phyloP scores from a whole-genome alignment of 2,329 filamentous ascomycete genomes.

The Pezicula radicicola region DNA sequence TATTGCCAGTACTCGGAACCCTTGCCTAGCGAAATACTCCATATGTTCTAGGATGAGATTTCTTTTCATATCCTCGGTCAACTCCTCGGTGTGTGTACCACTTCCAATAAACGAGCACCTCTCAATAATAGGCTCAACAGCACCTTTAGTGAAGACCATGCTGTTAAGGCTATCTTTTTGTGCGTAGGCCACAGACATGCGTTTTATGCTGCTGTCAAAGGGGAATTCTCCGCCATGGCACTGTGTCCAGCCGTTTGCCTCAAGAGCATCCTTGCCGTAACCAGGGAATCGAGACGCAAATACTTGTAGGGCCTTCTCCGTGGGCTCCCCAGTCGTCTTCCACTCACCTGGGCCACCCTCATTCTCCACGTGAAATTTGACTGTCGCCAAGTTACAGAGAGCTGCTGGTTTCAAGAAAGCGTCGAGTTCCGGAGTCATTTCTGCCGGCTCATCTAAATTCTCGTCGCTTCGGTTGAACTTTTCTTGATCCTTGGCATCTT shows the following conservation, averaged over 20 bases:
- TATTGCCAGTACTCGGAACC: conserved; percentile 58
- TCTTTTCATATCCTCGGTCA: conserved; percentile 37
- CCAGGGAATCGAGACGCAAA: conserved; percentile 57
- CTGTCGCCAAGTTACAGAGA: conserved; percentile 55
- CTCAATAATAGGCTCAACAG: conserved; percentile 57
- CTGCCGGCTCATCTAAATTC: conserved; percentile 24
- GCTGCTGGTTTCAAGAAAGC: conserved; percentile 51
- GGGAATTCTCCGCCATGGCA: conserved; percentile 53
- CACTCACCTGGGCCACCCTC: conserved; percentile 41
- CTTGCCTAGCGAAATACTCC: conserved; percentile 52
- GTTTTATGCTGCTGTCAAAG: conserved; percentile 63
- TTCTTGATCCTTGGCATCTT: conserved; percentile 22
- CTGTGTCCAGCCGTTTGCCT: conserved; percentile 42
- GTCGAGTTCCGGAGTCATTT: conserved; percentile 42
- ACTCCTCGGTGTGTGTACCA: conserved; percentile 33
- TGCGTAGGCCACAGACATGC: conserved; percentile 62
- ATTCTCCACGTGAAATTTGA: conserved; percentile 30
- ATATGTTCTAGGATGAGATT: conserved; percentile 49
- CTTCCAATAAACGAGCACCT: conserved; percentile 46
- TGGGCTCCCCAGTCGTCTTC: conserved; percentile 60
- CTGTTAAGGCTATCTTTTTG: conserved; percentile 24
- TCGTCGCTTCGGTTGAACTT: conserved; percentile 17
- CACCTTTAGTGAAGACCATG: conserved; percentile 57
- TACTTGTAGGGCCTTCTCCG: conserved; percentile 65
- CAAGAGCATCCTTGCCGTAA: conserved; percentile 40